A percentile compares a stretch with the other conserved stretches of the same genome.
Conservation (phyloP, 1,284 basidiomycete genomes). For the Ceratobasidium sp. region DNA sequence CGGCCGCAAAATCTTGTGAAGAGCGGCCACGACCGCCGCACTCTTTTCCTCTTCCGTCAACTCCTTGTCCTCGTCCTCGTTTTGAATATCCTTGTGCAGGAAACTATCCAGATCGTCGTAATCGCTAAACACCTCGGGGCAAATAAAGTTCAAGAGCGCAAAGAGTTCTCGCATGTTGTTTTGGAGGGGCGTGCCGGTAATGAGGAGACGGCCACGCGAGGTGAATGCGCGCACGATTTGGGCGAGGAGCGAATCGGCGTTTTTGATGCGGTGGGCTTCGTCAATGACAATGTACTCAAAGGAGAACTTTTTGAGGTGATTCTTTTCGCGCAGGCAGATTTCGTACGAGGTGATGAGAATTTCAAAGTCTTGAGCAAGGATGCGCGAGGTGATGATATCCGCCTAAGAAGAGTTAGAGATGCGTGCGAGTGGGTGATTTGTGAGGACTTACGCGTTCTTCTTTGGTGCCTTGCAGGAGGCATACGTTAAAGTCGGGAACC, state of each 20-base stretch:
- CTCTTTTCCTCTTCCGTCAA: conserved; percentile 71
- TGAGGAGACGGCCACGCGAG: conserved; percentile 87
- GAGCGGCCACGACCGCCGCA: conserved; percentile 93
- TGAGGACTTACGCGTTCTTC: conserved; percentile 75
- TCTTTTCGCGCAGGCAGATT: conserved; percentile 95
- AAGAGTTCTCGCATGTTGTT: conserved; percentile 98
- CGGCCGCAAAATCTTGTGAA: conserved; percentile 96
- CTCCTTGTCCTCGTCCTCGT: conserved; percentile 50
- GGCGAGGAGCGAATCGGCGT: conserved; percentile 94
- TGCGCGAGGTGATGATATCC: conserved; percentile 76
- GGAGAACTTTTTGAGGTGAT: conserved; percentile 89
- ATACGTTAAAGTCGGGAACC: conserved; percentile 88
- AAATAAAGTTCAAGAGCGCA: conserved; percentile 93
- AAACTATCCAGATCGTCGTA: conserved; percentile 78
- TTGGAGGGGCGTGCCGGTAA: conserved; percentile 97
- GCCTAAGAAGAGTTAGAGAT: conserved; percentile 49
- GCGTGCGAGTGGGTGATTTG: not conserved
- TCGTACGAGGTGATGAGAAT: conserved; percentile 98
- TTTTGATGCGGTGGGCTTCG: conserved; percentile 99
- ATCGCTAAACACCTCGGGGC: conserved; percentile 81
- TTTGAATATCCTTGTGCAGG: conserved; percentile 71
- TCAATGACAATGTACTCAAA: conserved; percentile 99
- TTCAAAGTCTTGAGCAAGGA: conserved; percentile 92
- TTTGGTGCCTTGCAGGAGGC: conserved; percentile 85
- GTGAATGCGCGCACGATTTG: conserved; percentile 95